Percentiles rank a stretch among this genome's conserved stretches.
phyloP scores from a whole-genome alignment of 2,329 filamentous ascomycete genomes.

The Phialocephala sp. region DNA sequence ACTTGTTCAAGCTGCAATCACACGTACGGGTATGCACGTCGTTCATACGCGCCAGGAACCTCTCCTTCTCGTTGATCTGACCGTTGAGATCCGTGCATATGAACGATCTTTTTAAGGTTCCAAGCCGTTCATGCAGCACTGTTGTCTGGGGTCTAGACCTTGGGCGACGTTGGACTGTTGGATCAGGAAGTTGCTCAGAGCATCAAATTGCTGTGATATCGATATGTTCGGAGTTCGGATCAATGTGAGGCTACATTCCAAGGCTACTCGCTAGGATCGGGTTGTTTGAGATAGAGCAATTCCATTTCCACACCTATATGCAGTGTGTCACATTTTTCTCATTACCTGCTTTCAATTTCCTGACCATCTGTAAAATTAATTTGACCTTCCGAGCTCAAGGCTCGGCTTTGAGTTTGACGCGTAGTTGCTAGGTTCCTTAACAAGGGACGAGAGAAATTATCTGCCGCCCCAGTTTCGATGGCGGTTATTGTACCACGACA shows the following conservation, averaged over 20 bases:
- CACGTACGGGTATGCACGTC: slow-evolving; percentile 23
- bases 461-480: slow-evolving; percentile 13
- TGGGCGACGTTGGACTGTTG: background rate
- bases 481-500: slow-evolving; percentile 28
- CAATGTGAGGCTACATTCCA: slow-evolving; percentile 15
- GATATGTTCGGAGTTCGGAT: slow-evolving; percentile 24
- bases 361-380: slow-evolving; percentile 6
- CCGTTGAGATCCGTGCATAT: slow-evolving; percentile 24
- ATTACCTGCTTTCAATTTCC: slow-evolving; percentile 9
- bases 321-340: slow-evolving; percentile 12
- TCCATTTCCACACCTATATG: background rate
- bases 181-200: background rate
- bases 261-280: background rate
- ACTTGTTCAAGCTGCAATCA: slow-evolving; percentile 10
- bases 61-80: slow-evolving; percentile 13
- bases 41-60: slow-evolving; percentile 27
- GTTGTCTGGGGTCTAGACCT: background rate
- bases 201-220: background rate
- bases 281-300: background rate
- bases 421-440: slow-evolving; percentile 5
- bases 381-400: slow-evolving; percentile 5
- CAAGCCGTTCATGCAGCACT: slow-evolving; percentile 7
- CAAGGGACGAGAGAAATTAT: slow-evolving; percentile 5
- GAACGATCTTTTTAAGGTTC: slow-evolving; percentile 16
- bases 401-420: slow-evolving; percentile 18